A percentile compares a stretch with the other conserved stretches of the same genome.
These are phyloP conservation scores for Metrosideros polymorpha DNA, from an alignment of 441 rosid genomes.

Conservation along the genomic window DNA sequence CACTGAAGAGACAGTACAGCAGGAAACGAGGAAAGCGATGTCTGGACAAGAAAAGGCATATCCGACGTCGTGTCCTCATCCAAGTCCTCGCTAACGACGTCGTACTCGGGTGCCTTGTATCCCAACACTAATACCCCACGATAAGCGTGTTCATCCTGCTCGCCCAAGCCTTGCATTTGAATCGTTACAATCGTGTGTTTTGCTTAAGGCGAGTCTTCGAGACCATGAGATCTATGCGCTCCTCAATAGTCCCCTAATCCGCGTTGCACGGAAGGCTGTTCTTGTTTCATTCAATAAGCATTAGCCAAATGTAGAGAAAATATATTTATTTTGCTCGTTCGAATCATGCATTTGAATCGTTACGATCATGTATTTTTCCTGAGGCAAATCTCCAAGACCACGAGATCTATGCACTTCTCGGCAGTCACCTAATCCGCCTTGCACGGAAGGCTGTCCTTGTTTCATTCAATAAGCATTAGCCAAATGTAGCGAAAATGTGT, in stretches of 20 bases:
- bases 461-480: background rate
- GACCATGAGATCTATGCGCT: background rate
- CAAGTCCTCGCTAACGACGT: background rate
- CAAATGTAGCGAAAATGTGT: background rate
- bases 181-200: background rate
- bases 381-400: background rate
- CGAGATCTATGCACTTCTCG: background rate
- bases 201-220: background rate
- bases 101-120: background rate
- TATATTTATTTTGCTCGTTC: no score
- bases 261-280: background rate
- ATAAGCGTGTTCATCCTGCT: background rate
- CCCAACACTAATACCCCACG: background rate
- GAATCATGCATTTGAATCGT: background rate
- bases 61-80: background rate
- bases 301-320: background rate
- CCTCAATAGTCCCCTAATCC: background rate
- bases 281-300: background rate
- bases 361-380: no score
- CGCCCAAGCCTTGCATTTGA: background rate
- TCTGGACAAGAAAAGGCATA: background rate
- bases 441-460: background rate
- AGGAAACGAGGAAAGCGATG: background rate
- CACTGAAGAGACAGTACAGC: background rate
- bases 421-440: accelerated